These are phyloP conservation scores for Phanerodontia chrysosporium DNA, from an alignment of 768 basidiomycete species.

Conservation along the genomic window DNA sequence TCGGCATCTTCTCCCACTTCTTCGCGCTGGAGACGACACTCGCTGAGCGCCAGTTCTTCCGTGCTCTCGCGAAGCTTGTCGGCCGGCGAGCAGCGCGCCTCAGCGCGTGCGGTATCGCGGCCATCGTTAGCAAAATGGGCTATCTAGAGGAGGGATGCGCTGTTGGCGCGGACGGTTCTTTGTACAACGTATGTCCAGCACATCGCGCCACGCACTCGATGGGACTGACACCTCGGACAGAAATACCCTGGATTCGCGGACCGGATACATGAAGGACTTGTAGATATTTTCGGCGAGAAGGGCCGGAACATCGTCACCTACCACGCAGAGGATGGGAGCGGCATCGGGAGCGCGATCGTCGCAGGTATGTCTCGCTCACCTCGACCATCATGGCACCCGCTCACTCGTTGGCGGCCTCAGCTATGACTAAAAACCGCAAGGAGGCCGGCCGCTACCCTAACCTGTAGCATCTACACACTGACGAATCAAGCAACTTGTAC, in stretches of 20 bases:
- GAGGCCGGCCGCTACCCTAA: slow-evolving; percentile 55
- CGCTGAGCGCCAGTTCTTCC: slow-evolving; percentile 96
- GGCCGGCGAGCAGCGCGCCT: slow-evolving; percentile 87
- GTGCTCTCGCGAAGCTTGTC: slow-evolving; percentile 84
- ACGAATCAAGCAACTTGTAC: background rate
- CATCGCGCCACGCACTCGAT: background rate
- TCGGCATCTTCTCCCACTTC: slow-evolving; percentile 97
- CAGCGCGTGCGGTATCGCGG: slow-evolving; percentile 93
- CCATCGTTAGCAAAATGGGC: slow-evolving; percentile 92
- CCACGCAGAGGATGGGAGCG: slow-evolving; percentile 88
- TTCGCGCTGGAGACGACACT: slow-evolving; percentile 95
- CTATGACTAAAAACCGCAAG: slow-evolving; percentile 86
- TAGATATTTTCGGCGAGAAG: slow-evolving; percentile 95
- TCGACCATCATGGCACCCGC: background rate
- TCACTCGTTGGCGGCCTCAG: slow-evolving; percentile 34
- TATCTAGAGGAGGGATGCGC: slow-evolving; percentile 87
- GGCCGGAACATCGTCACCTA: slow-evolving; percentile 78
- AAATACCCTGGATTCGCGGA: slow-evolving; percentile 98
- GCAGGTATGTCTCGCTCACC: slow-evolving; percentile 44
- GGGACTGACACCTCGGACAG: slow-evolving; percentile 33
- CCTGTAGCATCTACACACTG: slow-evolving; percentile 29
- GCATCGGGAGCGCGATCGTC: slow-evolving; percentile 95
- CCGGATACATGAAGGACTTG: slow-evolving; percentile 85
- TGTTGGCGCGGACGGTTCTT: slow-evolving; percentile 90
- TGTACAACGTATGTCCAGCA: slow-evolving; percentile 73